Evolutionary conservation across 768 basidiomycete species (phyloP), one percentile per base, ranked within the genome.

Genomic region (Termitomyces sp.): DNA sequence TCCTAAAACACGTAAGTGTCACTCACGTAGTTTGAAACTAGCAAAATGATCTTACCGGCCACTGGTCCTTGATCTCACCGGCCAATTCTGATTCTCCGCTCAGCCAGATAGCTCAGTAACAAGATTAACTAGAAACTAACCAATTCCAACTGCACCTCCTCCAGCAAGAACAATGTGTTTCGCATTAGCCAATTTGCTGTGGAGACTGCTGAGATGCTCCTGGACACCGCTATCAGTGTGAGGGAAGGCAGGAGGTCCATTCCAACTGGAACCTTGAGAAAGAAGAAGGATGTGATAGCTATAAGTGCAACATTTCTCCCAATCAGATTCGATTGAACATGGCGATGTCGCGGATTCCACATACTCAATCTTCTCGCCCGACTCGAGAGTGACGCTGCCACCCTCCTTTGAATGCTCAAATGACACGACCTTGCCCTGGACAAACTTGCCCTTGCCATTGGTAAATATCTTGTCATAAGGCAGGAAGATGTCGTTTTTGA

Each of bases 221-320:
- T 67, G 30, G 2, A 69, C 63, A 14, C 67, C 72, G 3, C 63
- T 63, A 30, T 66, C 68, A 8, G 57, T 64, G n/a, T 70, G 63
- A 0, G 82, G 83, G 56, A 86, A 72, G 11, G 69, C 67, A 44
- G 79, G 40, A 0, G 80, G 79, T 0, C 80, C 84, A 9, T 64
- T 60, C 82, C 83, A 89, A 3, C 57, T 67, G 28, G 74, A 74
- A 1, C 88, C 88, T 3, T 86, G 75, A 0, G 84, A 76, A 37
- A 90, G 67, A 40, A 89, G 74, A 39, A 90, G 80, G 34, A 79
- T 67, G n/a, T 76, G 76, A 65, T 83, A 90, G 19, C 63, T 64
- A 25, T n/a, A 42, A n/a, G n/a, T n/a, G n/a, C 19, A 40, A 44
- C 32, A 19, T 25, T 42, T 56, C 27, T 19, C 17, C 32, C 30